Evolutionary conservation across 768 basidiomycete genomes (phyloP).

Genomic region (Boletus patriciae): DNA sequence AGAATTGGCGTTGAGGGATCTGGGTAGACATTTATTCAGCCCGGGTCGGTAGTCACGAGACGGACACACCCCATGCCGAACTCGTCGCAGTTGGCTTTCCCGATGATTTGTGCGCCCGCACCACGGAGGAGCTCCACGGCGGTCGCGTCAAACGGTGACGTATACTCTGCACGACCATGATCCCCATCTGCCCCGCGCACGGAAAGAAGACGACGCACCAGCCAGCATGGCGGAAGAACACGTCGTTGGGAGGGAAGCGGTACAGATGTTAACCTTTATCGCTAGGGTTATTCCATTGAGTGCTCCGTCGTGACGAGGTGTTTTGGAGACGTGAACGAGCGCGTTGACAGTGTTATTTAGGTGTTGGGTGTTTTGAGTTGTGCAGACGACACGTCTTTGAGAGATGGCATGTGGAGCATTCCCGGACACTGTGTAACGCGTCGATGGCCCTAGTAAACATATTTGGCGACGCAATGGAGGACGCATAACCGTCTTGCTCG

Average conservation of each 20-base stretch:
- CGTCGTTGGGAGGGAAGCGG: constrained; percentile 60
- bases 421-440: not conserved
- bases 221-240: constrained; percentile 77
- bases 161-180: constrained; percentile 52
- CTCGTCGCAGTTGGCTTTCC: constrained; percentile 95
- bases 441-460: not conserved
- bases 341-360: constrained; percentile 53
- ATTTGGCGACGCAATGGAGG: not conserved
- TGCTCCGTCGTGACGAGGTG: constrained; percentile 18
- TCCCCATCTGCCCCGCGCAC: not conserved
- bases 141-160: constrained; percentile 84
- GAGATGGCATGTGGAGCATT: not conserved
- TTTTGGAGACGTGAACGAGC: constrained; percentile 39
- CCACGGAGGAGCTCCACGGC: constrained; percentile 63
- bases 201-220: constrained; percentile 39
- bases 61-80: constrained; percentile 92
- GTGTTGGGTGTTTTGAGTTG: constrained; percentile 3
- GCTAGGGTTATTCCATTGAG: constrained; percentile 55
- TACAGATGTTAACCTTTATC: constrained; percentile 88
- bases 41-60: not conserved
- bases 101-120: constrained; percentile 68
- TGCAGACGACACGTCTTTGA: constrained; percentile 9
- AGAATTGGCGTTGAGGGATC: constrained; percentile 77
- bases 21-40: constrained; percentile 24
- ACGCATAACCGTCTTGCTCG: not conserved